A percentile compares a stretch with the other conserved stretches of the same genome.
These are phyloP conservation scores for Leccinum incarnatum DNA, from an alignment of 768 basidiomycete genomes.

Conservation along the genomic window DNA sequence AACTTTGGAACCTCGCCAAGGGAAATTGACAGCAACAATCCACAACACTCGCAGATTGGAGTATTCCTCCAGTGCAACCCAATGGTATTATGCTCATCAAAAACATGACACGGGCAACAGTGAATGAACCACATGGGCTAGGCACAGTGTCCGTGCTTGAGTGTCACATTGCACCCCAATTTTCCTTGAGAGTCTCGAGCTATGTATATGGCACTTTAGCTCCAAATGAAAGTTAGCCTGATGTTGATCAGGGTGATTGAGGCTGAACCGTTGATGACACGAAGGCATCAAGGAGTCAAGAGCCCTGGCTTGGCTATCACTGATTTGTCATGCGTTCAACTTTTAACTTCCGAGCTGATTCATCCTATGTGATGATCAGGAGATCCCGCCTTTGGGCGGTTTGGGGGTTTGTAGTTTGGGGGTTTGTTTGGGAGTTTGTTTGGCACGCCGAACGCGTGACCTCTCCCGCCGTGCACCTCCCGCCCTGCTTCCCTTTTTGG, in stretches of 20 bases:
- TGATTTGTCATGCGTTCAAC: too few relatives aligned
- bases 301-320: background rate
- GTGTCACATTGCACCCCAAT: background rate
- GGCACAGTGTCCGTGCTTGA: background rate
- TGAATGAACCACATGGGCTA: background rate
- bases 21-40: too few relatives aligned
- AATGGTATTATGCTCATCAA: background rate
- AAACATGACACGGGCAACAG: background rate
- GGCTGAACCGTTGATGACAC: background rate
- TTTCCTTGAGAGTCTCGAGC: background rate
- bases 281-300: too few relatives aligned
- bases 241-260: too few relatives aligned
- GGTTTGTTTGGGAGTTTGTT: too few relatives aligned
- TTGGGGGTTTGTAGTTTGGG: too few relatives aligned
- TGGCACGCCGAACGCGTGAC: too few relatives aligned
- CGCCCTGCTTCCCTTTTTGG: too few relatives aligned
- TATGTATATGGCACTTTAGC: background rate
- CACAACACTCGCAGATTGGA: background rate
- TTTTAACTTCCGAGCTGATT: background rate
- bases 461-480: too few relatives aligned
- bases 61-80: background rate
- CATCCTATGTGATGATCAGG: background rate
- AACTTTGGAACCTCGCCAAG: too few relatives aligned
- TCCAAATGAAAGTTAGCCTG: background rate
- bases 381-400: too few relatives aligned